phyloP scores from a whole-genome alignment of 2,329 filamentous ascomycete species.

The Magnaporthales sp. region DNA sequence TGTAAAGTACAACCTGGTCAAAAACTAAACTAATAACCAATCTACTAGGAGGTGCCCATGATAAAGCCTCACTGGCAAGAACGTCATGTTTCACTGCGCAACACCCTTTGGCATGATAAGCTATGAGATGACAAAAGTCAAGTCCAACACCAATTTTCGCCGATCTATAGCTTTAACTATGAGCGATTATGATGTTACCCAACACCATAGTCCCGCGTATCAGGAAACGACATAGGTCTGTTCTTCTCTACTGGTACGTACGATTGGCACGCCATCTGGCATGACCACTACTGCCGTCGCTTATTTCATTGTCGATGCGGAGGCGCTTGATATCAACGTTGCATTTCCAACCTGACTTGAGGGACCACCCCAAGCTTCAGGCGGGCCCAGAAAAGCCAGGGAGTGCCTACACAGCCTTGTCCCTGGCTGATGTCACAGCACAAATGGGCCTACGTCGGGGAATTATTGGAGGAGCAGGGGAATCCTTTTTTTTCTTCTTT shows the following conservation, averaged over 20 bases:
- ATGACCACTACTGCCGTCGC: neutral
- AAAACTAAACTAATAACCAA: neutral
- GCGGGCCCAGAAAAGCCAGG: neutral
- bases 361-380: neutral
- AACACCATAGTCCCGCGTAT: neutral
- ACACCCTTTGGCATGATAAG: neutral
- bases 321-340: constrained; percentile 1
- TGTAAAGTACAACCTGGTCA: neutral
- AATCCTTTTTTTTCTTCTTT: neutral
- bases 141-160: neutral
- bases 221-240: neutral
- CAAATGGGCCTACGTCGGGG: neutral
- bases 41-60: neutral
- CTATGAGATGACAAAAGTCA: neutral
- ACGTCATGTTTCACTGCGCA: neutral
- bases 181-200: neutral
- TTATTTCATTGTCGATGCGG: neutral
- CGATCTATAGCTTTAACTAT: neutral
- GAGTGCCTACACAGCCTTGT: neutral
- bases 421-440: neutral
- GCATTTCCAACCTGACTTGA: neutral
- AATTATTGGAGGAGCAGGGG: neutral
- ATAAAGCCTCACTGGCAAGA: neutral
- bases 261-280: neutral
- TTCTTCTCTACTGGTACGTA: neutral